Conservation (phyloP, 192 early-diverging fungal species). For the Backusella macrospora region DNA sequence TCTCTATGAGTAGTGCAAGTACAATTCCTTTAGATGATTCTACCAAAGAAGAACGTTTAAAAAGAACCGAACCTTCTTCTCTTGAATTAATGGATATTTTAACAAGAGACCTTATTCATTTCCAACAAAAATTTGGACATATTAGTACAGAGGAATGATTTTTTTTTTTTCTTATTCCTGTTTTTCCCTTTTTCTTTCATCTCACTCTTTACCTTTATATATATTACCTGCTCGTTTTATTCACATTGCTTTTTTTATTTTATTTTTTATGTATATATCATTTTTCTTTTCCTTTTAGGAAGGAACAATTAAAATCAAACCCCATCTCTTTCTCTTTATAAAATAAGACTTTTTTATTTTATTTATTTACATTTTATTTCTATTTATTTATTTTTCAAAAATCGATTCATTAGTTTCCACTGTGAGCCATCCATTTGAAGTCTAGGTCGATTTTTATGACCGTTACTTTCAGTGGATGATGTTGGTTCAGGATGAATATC, state of each 20-base stretch:
- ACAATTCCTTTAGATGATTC: slow-evolving; percentile 33
- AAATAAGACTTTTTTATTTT: no score
- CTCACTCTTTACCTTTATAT: background rate
- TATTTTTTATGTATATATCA: background rate
- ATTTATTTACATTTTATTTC: background rate
- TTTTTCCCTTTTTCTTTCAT: background rate
- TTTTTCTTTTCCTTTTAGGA: background rate
- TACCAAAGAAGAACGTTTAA: background rate
- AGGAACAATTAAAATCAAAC: slow-evolving; percentile 1
- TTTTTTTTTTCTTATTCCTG: background rate
- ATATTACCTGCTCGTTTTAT: background rate
- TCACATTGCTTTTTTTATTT: no score
- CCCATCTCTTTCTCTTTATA: no score
- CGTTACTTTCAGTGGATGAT: background rate
- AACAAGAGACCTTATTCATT: slow-evolving; percentile 55
- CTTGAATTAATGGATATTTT: slow-evolving; percentile 58
- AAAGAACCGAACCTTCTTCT: slow-evolving; percentile 23
- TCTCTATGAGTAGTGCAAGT: slow-evolving; percentile 40
- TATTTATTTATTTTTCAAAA: slow-evolving; percentile 9
- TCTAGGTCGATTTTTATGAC: background rate
- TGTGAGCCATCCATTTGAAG: background rate
- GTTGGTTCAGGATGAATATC: background rate
- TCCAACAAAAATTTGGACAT: slow-evolving; percentile 50
- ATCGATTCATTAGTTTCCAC: background rate
- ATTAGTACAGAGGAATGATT: background rate